Conservation (phyloP, 805 yeast genomes). For the Priceomyces carsonii region DNA sequence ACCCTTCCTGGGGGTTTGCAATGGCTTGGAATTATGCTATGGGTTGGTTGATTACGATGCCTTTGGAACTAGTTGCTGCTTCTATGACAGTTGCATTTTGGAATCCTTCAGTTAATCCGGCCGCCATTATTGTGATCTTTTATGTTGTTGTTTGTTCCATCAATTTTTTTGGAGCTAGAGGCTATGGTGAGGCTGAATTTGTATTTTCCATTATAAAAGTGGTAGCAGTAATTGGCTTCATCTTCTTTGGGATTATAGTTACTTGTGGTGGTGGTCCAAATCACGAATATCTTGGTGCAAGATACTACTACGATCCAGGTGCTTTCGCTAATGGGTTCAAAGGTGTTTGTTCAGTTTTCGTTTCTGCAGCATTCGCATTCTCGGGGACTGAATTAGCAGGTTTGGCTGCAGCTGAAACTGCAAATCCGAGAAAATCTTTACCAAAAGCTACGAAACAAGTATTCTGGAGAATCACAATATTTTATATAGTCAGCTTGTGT, state of each 20-base stretch:
- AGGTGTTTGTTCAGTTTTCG: slow-evolving; percentile 38
- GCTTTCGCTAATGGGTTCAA: slow-evolving; percentile 40
- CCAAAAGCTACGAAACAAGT: slow-evolving; percentile 46
- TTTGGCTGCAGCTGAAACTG: slow-evolving; percentile 40
- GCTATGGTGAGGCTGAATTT: slow-evolving; percentile 40
- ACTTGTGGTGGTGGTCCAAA: slow-evolving; percentile 42
- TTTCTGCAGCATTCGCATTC: slow-evolving; percentile 37
- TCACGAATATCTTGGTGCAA: slow-evolving; percentile 35
- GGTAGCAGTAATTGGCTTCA: slow-evolving; percentile 37
- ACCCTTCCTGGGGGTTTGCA: slow-evolving; percentile 42
- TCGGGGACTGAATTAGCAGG: slow-evolving; percentile 42
- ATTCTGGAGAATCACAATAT: slow-evolving; percentile 43
- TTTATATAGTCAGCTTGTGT: slow-evolving; percentile 35
- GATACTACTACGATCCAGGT: slow-evolving; percentile 32
- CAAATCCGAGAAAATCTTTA: slow-evolving; percentile 37
- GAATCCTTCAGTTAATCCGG: slow-evolving; percentile 35
- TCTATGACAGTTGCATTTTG: slow-evolving; percentile 37
- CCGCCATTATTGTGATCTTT: slow-evolving; percentile 38
- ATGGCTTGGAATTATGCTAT: slow-evolving; percentile 41
- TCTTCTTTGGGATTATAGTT: slow-evolving; percentile 34
- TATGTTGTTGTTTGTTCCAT: slow-evolving; percentile 28
- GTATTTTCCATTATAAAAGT: slow-evolving; percentile 31
- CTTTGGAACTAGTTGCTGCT: slow-evolving; percentile 40
- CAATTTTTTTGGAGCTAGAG: slow-evolving; percentile 37
- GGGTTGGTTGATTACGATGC: slow-evolving; percentile 39